Base-by-base conservation (phyloP, 768 basidiomycete species). In the Coprinopsis marcescibilis region DNA sequence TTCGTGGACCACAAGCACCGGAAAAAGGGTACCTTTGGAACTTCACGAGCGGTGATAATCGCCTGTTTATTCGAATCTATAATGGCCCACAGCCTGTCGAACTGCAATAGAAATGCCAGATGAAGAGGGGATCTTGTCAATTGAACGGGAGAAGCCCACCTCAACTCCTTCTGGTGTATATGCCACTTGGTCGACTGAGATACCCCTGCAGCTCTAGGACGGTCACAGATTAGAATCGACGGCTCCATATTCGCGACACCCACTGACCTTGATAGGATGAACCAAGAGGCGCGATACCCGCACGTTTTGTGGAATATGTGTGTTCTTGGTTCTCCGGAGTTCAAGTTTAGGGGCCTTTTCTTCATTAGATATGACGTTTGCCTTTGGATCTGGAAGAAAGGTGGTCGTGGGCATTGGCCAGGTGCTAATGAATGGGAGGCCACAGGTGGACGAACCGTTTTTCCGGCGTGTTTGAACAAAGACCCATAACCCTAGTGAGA, bases 201-300 rank as follows among this genome's bases (percentile, higher is more conserved):
- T 81, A 20, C 83, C 86, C 40, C 74, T 76, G 55, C 86, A 88
- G 54, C 85, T 88, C 86, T 89, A 43, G 45, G n/a, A n/a, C n/a
- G n/a, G n/a, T n/a, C n/a, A 23, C 24, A 3, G 5, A 38, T 39
- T 3, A 21, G 34, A 15, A 17, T n/a, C 6, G 21, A 11, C 17
- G 7, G 29, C 27, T 21, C 4, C 29, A 33, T n/a, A 25, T 32
- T 32, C 30, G 17, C 8, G 4, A 14, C 11, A 24, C 21, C 46
- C 17, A 8, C 21, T 3, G 21, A 12, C 37, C 46, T 42, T 42
- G 46, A 85, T 80, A 30, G 83, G 83, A 56, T 85, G 84, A 3
- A 85, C 55, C 32, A 83, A 52, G 19, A 85, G 73, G 57, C 75
- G 79, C 0, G 76, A 70, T n/a, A 85, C 76, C 12, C 58, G 67